Evolutionary conservation across 352 stramenopile genomes (phyloP).

Genomic region (Globisporangium heterothallicum): DNA sequence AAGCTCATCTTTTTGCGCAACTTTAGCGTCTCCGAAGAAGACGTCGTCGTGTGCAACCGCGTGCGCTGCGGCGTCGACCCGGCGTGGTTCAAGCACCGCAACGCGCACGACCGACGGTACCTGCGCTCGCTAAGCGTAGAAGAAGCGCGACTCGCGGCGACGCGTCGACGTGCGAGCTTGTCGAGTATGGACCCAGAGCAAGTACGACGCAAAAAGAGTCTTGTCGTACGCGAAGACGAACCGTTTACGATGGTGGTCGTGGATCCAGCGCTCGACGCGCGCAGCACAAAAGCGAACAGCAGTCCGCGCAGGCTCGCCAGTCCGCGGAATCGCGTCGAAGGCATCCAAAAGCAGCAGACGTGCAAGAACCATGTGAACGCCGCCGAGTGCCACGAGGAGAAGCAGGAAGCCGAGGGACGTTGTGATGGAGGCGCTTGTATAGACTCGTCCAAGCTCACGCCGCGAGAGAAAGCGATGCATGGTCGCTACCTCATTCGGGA

Average conservation of each 20-base stretch:
- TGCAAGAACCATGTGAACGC: slow-evolving; percentile 2
- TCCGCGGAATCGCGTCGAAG: slow-evolving; percentile 5
- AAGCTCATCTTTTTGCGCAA: slow-evolving; percentile 58
- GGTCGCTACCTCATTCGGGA: slow-evolving; percentile 69
- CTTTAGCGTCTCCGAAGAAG: slow-evolving; percentile 57
- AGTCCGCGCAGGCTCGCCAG: slow-evolving; percentile 13
- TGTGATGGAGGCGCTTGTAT: slow-evolving; percentile 19
- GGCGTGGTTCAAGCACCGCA: slow-evolving; percentile 34
- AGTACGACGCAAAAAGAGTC: slow-evolving; percentile 12
- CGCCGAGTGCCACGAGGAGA: too few species aligned
- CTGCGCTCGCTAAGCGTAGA: slow-evolving; percentile 49
- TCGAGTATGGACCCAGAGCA: slow-evolving; percentile 13
- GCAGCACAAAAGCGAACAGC: slow-evolving; percentile 14
- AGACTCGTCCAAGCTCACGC: slow-evolving; percentile 37
- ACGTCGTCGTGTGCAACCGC: slow-evolving; percentile 69
- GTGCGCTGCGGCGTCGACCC: slow-evolving; percentile 53
- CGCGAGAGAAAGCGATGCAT: slow-evolving; percentile 60
- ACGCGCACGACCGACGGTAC: slow-evolving; percentile 31
- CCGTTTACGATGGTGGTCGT: slow-evolving; percentile 9
- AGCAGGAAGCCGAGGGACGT: slow-evolving; percentile 10
- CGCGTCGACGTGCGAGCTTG: slow-evolving; percentile 22
- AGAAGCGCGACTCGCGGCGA: slow-evolving; percentile 35
- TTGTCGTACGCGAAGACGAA: slow-evolving; percentile 5
- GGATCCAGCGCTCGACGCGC: slow-evolving; percentile 3
- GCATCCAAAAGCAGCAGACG: background rate